phyloP scores from a whole-genome alignment of 306 rosid species.

The Prunus persica region DNA sequence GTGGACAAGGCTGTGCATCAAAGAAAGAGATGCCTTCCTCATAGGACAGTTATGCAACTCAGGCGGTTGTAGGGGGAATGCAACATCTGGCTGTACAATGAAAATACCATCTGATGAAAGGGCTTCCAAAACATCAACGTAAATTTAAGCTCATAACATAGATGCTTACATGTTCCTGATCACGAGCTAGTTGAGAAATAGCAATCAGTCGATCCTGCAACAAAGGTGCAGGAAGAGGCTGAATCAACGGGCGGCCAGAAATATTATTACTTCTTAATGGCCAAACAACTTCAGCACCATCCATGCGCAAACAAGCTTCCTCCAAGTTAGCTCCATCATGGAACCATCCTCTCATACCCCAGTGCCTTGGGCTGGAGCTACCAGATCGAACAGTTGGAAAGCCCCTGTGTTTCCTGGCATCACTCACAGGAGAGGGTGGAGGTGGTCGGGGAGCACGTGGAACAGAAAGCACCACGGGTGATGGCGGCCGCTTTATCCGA shows the following conservation, averaged over 20 bases:
- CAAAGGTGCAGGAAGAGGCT: constrained; percentile 83
- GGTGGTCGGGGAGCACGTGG: constrained; percentile 88
- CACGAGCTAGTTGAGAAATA: constrained; percentile 82
- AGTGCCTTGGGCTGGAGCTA: constrained; percentile 96
- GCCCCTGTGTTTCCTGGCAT: constrained; percentile 83
- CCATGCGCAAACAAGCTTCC: constrained; percentile 75
- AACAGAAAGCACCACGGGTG: constrained; percentile 89
- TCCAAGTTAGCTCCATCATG: constrained; percentile 86
- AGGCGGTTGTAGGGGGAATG: constrained; percentile 73
- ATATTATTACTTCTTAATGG: constrained; percentile 74
- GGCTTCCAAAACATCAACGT: not conserved
- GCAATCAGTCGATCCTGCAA: constrained; percentile 85
- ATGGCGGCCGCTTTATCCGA: constrained; percentile 87
- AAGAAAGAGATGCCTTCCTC: constrained; percentile 47
- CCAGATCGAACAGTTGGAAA: constrained; percentile 95
- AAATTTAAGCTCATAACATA: not conserved
- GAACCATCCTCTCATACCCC: constrained; percentile 97
- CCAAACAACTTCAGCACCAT: constrained; percentile 98
- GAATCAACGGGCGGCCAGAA: constrained; percentile 69
- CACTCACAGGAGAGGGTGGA: constrained; percentile 86
- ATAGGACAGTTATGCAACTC: constrained; percentile 63
- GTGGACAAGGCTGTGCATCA: constrained; percentile 71
- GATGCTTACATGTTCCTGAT: constrained; percentile 82
- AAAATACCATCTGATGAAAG: constrained; percentile 14
- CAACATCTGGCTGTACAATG: constrained; percentile 80